Percentiles rank a stretch among this genome's conserved stretches.
Evolutionary conservation across 805 yeast species (phyloP).

Genomic region (Helenozyma baotianmanensis): DNA sequence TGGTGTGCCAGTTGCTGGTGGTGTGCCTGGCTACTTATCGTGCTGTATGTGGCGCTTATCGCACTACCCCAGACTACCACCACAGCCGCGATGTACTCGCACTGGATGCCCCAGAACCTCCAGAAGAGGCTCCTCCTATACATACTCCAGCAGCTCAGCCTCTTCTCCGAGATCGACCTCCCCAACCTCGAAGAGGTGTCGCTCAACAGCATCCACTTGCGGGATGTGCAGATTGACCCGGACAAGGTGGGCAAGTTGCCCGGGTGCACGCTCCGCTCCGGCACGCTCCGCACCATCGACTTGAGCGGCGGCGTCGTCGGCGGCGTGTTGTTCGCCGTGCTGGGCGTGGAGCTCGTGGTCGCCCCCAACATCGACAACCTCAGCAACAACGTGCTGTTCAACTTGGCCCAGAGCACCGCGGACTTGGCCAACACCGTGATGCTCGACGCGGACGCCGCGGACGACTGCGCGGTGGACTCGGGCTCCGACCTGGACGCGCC

Average conservation of each 20-base stretch:
- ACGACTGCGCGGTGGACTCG: conserved; percentile 12
- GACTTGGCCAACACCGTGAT: conserved; percentile 63
- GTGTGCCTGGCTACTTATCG: too few relatives aligned
- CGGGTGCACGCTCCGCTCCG: conserved; percentile 58
- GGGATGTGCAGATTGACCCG: conserved; percentile 67
- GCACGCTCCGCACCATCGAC: conserved; percentile 50
- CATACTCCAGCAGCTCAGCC: conserved; percentile 72
- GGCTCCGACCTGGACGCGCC: conserved; percentile 1
- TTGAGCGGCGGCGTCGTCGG: conserved; percentile 63
- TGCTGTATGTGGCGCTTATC: too few relatives aligned
- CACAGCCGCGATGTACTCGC: conserved; percentile 9
- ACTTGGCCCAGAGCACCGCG: conserved; percentile 68
- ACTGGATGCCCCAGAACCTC: conserved; percentile 80
- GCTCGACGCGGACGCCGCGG: conserved; percentile 19
- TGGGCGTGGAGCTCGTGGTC: conserved; percentile 45
- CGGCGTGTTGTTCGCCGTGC: conserved; percentile 61
- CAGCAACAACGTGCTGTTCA: conserved; percentile 38
- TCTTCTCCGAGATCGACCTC: conserved; percentile 78
- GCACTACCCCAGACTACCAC: too few relatives aligned
- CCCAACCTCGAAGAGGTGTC: conserved; percentile 76
- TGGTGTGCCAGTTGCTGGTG: too few relatives aligned
- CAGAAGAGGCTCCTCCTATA: conserved; percentile 79
- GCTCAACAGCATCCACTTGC: conserved; percentile 46
- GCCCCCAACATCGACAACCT: conserved; percentile 31
- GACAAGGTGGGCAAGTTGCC: conserved; percentile 63